Base-by-base conservation (phyloP, 2,329 filamentous ascomycete genomes). In the Thermomyces lanuginosus region DNA sequence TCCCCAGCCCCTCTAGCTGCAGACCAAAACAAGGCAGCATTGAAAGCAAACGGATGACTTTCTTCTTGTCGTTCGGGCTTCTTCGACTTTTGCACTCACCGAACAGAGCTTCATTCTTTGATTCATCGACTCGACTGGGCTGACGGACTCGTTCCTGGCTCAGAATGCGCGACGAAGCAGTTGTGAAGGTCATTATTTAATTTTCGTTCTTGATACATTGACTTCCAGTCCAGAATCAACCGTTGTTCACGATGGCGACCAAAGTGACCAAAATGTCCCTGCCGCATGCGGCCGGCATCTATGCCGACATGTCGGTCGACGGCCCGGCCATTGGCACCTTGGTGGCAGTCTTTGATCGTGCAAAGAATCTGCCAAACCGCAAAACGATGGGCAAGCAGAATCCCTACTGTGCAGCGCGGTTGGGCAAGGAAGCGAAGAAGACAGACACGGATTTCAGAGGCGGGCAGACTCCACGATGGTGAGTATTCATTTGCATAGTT, bases 311-410 rank as follows among this genome's bases (percentile, higher is more conserved):
- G 75, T 80, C 75, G 11, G 70, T 92, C 31, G 86, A 95, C 50
- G 89, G 89, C 1, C 86, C 89, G 3, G 66, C 80, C 33, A 93
- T 98, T 45, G 89, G 89, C 40, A 95, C 84, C 2, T 63, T 98
- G 41, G 82, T 98, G 24, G 69, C 83, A 31, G 76, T 98, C 43
- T 72, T 95, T 45, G 89, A 98, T 58, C 71, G 84, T 40, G 89
- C 84, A 27, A 95, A 92, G 69, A 98, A 98, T 51, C 60, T 98
- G 40, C 89, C 89, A 26, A 98, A 98, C 57, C 64, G 83, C 41
- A 92, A 92, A 62, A 89, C 83, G 4, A 93, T 98, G 63, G 89
- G 89, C 30, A 98, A 98, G 58, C 89, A 98, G 59, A 84, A 95
- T 49, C 86, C 89, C 0, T 98, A 95, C 55, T 93, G 84, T 55